Conservation (phyloP, 1,284 basidiomycete species). For the Rhodofomes roseus region DNA sequence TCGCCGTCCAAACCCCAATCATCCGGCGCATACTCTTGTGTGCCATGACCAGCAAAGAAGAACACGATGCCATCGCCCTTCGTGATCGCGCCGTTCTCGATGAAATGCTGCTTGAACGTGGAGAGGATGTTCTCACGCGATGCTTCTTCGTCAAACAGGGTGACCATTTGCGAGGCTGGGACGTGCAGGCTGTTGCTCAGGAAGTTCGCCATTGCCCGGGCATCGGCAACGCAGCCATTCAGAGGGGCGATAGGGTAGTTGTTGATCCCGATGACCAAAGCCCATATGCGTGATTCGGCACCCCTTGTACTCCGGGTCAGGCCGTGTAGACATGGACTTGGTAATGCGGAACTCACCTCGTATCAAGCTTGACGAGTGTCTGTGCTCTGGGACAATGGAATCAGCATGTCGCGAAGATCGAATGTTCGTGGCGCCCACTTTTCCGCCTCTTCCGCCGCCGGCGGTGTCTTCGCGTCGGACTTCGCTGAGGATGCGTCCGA, state of each 20-base stretch:
- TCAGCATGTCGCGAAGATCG: neutral
- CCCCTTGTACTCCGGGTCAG: neutral
- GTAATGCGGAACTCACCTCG: neutral
- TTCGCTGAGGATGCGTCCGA: neutral
- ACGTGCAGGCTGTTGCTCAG: neutral
- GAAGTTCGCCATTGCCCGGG: neutral
- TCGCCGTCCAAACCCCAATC: neutral
- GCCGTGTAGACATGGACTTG: too few species aligned
- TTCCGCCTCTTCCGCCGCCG: neutral
- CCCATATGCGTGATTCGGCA: neutral
- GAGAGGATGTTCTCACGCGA: neutral
- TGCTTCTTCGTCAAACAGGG: neutral
- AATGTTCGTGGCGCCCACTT: neutral
- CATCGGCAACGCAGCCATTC: neutral
- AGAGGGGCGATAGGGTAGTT: neutral
- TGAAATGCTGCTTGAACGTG: neutral
- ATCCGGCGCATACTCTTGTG: neutral
- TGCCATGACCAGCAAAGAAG: neutral
- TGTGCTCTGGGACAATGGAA: neutral
- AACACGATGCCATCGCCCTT: constrained; percentile 1
- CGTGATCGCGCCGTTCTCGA: neutral
- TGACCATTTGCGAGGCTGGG: neutral
- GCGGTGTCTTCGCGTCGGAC: neutral
- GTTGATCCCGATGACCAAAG: neutral
- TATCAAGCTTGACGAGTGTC: neutral